Evolutionary conservation across 257 asterid genomes (phyloP).

Genomic region (Nicotiana noctiflora): DNA sequence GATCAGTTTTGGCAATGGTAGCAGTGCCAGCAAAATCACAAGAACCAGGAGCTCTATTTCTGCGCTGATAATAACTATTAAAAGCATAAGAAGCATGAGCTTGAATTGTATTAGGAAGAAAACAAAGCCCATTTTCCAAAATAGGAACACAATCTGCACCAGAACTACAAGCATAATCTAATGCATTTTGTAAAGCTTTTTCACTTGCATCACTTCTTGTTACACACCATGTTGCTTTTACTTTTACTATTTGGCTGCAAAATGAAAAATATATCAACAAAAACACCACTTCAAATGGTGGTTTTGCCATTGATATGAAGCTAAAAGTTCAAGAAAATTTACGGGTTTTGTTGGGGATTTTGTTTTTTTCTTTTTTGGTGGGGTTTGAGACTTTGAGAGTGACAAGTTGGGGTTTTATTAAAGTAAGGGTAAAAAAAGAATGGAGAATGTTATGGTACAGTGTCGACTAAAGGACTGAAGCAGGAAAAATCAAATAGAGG

Average conservation of each 20-base stretch:
- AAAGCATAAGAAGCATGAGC: slow-evolving; percentile 95
- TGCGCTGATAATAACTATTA: slow-evolving; percentile 71
- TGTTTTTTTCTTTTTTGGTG: not conserved
- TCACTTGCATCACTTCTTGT: slow-evolving; percentile 72
- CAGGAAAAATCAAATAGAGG: slow-evolving; percentile 17
- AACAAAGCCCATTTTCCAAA: slow-evolving; percentile 60
- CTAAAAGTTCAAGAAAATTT: not conserved
- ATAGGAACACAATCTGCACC: slow-evolving; percentile 86
- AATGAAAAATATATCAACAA: not conserved
- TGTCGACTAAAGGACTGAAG: not conserved
- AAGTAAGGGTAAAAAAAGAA: not conserved
- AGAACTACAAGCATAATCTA: slow-evolving; percentile 69
- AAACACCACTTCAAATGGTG: slow-evolving; percentile 14
- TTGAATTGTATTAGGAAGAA: slow-evolving; percentile 61
- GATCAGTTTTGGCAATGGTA: slow-evolving; percentile 75
- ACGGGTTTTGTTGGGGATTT: not conserved
- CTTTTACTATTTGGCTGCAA: not conserved
- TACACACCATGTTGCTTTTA: slow-evolving; percentile 72
- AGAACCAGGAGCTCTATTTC: slow-evolving; percentile 59
- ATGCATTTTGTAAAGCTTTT: slow-evolving; percentile 45
- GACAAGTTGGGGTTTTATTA: not conserved
- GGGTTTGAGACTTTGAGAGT: not conserved
- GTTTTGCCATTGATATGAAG: slow-evolving; percentile 14
- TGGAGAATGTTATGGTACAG: not conserved
- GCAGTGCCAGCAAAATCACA: slow-evolving; percentile 72